These are phyloP conservation scores for Diaporthe sp. DNA, from an alignment of 2,329 filamentous ascomycete species.

Conservation along the genomic window DNA sequence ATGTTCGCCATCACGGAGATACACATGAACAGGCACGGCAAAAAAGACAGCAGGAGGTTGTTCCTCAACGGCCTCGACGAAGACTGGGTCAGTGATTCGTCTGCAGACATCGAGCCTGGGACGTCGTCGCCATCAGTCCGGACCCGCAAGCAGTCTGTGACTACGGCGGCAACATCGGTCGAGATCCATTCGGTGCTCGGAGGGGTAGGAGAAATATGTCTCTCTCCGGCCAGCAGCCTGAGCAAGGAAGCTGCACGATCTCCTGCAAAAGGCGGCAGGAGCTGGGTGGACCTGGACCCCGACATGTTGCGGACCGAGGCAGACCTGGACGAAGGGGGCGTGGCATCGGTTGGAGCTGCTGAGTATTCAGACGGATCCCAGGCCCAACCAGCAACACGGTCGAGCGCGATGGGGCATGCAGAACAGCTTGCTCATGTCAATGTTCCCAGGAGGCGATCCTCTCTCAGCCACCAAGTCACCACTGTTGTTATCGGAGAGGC, in stretches of 20 bases:
- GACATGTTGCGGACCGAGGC: slow-evolving; percentile 34
- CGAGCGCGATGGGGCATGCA: neutral
- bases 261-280: slow-evolving; percentile 36
- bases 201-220: slow-evolving; percentile 45
- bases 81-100: slow-evolving; percentile 49
- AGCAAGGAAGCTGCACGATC: slow-evolving; percentile 41
- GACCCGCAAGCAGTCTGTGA: slow-evolving; percentile 52
- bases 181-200: slow-evolving; percentile 46
- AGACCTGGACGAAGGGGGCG: neutral
- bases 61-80: slow-evolving; percentile 38
- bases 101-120: slow-evolving; percentile 47
- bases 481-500: slow-evolving; percentile 19
- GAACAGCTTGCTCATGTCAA: slow-evolving; percentile 17
- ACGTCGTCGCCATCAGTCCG: slow-evolving; percentile 50
- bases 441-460: slow-evolving; percentile 41
- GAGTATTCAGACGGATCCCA: slow-evolving; percentile 15
- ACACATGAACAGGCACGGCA: slow-evolving; percentile 26
- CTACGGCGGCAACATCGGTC: slow-evolving; percentile 55
- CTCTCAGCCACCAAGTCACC: slow-evolving; percentile 40
- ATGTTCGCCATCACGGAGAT: slow-evolving; percentile 7
- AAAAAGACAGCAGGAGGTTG: slow-evolving; percentile 27
- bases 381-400: neutral
- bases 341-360: slow-evolving; percentile 1
- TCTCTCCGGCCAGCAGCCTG: slow-evolving; percentile 45
- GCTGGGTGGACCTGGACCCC: slow-evolving; percentile 48